Conservation (phyloP, 768 basidiomycete genomes). For the Leccinum subgranulosum region DNA sequence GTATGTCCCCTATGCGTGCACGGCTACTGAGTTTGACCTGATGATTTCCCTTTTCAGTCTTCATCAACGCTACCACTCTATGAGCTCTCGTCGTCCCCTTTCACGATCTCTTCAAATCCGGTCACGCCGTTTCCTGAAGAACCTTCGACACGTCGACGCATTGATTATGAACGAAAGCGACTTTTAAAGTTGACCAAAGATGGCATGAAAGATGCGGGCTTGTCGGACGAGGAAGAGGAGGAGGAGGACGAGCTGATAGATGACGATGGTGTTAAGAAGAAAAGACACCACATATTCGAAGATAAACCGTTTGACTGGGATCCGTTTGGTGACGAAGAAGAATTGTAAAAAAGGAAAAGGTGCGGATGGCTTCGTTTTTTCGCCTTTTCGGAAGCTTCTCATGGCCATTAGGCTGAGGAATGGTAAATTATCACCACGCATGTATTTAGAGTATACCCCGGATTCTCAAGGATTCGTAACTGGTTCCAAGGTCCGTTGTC, state of each 20-base stretch:
- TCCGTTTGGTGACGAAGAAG: conserved; percentile 28
- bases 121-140: conserved; percentile 30
- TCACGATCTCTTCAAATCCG: conserved; percentile 25
- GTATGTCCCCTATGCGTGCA: conserved; percentile 12
- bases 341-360: conserved; percentile 11
- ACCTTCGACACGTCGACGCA: conserved; percentile 25
- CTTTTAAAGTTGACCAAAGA: conserved; percentile 28
- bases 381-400: not conserved
- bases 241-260: conserved; percentile 19
- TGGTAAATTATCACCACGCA: conserved; percentile 4
- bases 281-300: conserved; percentile 20
- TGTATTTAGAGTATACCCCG: conserved; percentile 7
- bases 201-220: conserved; percentile 25
- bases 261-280: conserved; percentile 2
- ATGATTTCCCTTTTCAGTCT: conserved; percentile 15
- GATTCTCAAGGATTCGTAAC: not conserved
- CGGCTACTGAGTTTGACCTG: not conserved
- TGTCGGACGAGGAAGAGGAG: conserved; percentile 17
- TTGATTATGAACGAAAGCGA: conserved; percentile 30
- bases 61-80: conserved; percentile 28
- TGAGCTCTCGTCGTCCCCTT: conserved; percentile 24
- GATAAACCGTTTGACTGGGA: conserved; percentile 33
- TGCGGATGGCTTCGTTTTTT: not conserved
- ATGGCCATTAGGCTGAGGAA: not conserved
- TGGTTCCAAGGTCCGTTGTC: conserved; percentile 1